Percentiles rank a stretch among this genome's conserved stretches.
phyloP scores from a whole-genome alignment of 257 asterid species.

The Schizonepeta tenuifolia region DNA sequence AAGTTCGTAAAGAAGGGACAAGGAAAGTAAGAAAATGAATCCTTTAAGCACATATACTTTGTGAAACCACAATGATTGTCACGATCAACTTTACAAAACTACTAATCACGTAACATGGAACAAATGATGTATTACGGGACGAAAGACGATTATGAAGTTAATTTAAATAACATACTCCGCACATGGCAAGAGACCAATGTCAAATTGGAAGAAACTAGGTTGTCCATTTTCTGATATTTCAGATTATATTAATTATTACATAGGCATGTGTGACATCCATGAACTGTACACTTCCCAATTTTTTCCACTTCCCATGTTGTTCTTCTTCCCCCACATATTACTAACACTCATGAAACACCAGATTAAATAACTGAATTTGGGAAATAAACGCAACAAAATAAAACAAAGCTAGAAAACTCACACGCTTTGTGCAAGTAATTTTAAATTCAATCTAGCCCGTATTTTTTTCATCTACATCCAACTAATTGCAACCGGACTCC shows the following conservation, averaged over 20 bases:
- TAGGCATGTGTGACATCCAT: slow-evolving; percentile 22
- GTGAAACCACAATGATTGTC: no score
- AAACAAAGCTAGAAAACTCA: slow-evolving; percentile 29
- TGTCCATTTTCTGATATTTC: slow-evolving; percentile 8
- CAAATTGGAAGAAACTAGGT: slow-evolving; percentile 4
- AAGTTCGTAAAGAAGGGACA: no score
- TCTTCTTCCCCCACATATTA: not conserved
- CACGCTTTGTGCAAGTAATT: slow-evolving; percentile 28
- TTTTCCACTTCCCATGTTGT: slow-evolving; percentile 11
- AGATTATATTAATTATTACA: not conserved
- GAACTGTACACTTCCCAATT: slow-evolving; percentile 36
- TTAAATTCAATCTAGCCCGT: not conserved
- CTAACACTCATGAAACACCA: not conserved
- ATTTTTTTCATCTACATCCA: slow-evolving; percentile 50
- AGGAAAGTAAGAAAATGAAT: no score
- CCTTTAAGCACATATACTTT: no score
- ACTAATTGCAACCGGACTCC: slow-evolving; percentile 81
- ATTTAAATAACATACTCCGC: no score
- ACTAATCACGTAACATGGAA: not conserved
- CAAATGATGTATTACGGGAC: not conserved
- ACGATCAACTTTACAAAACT: no score
- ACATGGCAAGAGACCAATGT: slow-evolving; percentile 1
- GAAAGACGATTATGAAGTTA: not conserved
- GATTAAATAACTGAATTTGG: not conserved
- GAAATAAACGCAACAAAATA: not conserved